Evolutionary conservation across 768 basidiomycete species (phyloP), one percentile per base, ranked within the genome.

Genomic region (Lentinus brumalis): DNA sequence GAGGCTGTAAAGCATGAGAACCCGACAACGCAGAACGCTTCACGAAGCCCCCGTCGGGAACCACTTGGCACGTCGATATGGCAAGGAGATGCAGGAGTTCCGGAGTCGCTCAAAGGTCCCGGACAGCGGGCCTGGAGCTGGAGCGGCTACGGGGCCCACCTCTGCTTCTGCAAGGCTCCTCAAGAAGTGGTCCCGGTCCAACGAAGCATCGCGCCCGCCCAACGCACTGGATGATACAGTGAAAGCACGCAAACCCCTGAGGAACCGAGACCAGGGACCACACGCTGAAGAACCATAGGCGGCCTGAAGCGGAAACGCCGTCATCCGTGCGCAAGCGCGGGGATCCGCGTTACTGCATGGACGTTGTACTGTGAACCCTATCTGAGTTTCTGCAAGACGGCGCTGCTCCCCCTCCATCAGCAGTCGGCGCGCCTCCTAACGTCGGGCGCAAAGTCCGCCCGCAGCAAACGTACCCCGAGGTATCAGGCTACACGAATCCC

Each of bases 1-100:
- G 57, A 50, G 62, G 62, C 62, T 54, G 50, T 63, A 57, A 56
- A 50, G 51, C 39, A 53, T 63, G 62, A 45, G 62, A 63, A 59
- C 29, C 21, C 35, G 50, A 16, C 18, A 11, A 44, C 29, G 47
- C 41, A n/a, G 31, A 47, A 30, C 38, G 40, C 18, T 42, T 35
- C 53, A 55, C 38, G 50, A 50, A 21, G n/a, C 49, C 16, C 51
- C 35, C 21, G 50, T 53, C 44, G 56, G 39, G 41, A 35, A 58
- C 29, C 40, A 51, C 61, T 62, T 62, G 61, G 61, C 61, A 53
- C 35, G 15, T 29, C 18, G 9, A 44, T 58, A 35, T 44, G 56
- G 61, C 30, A 62, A 55, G 21, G 26, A 1, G 32, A 47, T 21
- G 12, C 49, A 45, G 46, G 21, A 29, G 5, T 12, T 5, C 30